phyloP scores from a whole-genome alignment of 805 yeast genomes.

The Myxozyma geophila region DNA sequence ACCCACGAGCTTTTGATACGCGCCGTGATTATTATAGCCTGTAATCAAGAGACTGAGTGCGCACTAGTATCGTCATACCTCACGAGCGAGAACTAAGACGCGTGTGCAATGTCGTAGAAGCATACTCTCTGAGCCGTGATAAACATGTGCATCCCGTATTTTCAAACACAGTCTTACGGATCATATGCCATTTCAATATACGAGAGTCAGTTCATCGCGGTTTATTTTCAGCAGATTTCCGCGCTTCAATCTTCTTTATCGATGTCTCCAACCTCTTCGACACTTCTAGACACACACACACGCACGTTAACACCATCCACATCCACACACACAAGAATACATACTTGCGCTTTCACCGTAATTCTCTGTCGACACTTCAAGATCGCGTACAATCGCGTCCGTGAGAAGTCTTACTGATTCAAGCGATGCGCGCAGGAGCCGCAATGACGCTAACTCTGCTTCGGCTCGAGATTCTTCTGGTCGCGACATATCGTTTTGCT shows the following conservation, averaged over 20 bases:
- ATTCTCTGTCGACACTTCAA: constrained; percentile 22
- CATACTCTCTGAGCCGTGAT: too few relatives aligned
- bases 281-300: background rate
- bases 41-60: too few relatives aligned
- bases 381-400: constrained; percentile 22
- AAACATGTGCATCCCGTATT: too few relatives aligned
- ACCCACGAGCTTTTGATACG: too few relatives aligned
- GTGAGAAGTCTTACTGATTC: constrained; percentile 32
- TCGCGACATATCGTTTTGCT: too few relatives aligned
- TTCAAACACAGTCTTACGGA: too few relatives aligned
- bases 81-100: too few relatives aligned
- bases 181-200: too few relatives aligned
- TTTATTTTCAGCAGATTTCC: background rate
- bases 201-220: background rate
- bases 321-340: background rate
- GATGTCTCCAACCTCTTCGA: background rate
- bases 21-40: too few relatives aligned
- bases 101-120: too few relatives aligned
- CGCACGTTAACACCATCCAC: background rate
- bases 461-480: background rate
- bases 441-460: constrained; percentile 24
- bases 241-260: background rate
- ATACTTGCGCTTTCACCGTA: constrained; percentile 22
- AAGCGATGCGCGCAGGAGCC: constrained; percentile 34
- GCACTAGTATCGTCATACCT: too few relatives aligned